These are phyloP conservation scores for Amanita inopinata DNA, from an alignment of 768 basidiomycete genomes.

Conservation along the genomic window DNA sequence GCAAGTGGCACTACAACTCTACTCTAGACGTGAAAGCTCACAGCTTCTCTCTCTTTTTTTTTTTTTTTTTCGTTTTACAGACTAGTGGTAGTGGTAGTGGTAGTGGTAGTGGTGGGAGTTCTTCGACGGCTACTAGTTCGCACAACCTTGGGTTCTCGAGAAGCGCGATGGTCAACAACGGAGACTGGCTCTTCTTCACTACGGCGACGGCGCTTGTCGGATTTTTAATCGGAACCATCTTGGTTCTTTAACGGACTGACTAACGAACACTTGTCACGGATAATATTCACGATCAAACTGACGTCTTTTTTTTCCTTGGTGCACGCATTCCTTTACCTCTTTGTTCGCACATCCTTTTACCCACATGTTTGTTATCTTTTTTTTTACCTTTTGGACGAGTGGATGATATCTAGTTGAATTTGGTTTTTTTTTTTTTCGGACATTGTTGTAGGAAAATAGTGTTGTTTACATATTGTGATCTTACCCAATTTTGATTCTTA, in stretches of 20 bases:
- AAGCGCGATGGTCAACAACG: slow-evolving; percentile 11
- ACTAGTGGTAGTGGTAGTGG: no score
- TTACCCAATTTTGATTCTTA: no score
- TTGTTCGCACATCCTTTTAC: no score
- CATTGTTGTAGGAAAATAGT: no score
- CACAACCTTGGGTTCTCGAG: slow-evolving; percentile 10
- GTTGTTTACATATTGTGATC: no score
- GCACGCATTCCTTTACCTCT: no score
- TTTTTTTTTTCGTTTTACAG: not conserved
- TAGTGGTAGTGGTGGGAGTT: no score
- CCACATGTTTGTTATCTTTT: no score
- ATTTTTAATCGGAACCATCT: slow-evolving; percentile 17
- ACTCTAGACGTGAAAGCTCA: not conserved
- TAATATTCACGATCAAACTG: slow-evolving; percentile 1
- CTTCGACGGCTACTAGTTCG: slow-evolving; percentile 9
- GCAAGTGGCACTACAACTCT: not conserved
- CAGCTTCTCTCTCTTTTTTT: not conserved
- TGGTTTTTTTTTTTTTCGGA: no score
- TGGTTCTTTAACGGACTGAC: slow-evolving; percentile 20
- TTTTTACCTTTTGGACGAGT: no score
- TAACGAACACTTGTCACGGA: not conserved
- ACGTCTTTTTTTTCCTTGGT: no score
- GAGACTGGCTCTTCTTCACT: slow-evolving; percentile 18
- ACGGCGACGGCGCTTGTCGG: slow-evolving; percentile 18
- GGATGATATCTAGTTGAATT: no score